Evolutionary conservation across 352 stramenopile genomes (phyloP).

Genomic region (Globisporangium alternatum): DNA sequence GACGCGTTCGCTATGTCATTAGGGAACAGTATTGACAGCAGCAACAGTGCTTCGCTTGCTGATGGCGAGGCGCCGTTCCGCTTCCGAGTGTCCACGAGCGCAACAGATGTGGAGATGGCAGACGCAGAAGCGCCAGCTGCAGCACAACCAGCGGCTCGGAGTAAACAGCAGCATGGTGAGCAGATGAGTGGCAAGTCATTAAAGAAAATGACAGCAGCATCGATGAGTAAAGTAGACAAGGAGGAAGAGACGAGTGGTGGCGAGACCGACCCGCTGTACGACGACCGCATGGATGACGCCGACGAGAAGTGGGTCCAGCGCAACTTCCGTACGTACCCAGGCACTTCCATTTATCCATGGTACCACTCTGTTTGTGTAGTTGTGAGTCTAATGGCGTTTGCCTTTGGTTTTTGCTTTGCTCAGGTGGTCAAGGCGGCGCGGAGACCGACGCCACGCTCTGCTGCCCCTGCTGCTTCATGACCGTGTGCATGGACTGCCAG

Average conservation of each 20-base stretch:
- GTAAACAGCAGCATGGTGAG: conserved; percentile 21
- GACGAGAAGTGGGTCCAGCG: conserved; percentile 70
- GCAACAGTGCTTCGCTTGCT: neutral
- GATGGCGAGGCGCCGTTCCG: conserved; percentile 42
- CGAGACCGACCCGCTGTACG: conserved; percentile 60
- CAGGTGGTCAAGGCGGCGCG: neutral
- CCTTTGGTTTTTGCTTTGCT: conserved; percentile 1
- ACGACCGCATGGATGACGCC: conserved; percentile 54
- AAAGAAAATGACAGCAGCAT: neutral
- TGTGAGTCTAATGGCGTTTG: neutral
- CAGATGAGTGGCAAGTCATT: neutral
- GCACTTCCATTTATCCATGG: neutral
- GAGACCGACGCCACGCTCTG: conserved; percentile 60
- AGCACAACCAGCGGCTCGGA: neutral
- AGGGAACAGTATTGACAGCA: neutral
- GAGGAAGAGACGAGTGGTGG: conserved; percentile 14
- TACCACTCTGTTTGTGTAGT: conserved; percentile 12
- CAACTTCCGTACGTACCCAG: conserved; percentile 44
- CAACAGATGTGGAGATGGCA: conserved; percentile 22
- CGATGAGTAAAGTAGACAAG: conserved; percentile 13
- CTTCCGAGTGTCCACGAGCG: conserved; percentile 17
- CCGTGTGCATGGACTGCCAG: conserved; percentile 72
- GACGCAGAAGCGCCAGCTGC: neutral
- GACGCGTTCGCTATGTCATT: conserved; percentile 21
- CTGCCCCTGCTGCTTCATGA: conserved; percentile 82